Percentiles rank a stretch among this genome's conserved stretches.
Evolutionary conservation across 495 filamentous ascomycete species (phyloP).

Genomic region (Bacidia rubella): DNA sequence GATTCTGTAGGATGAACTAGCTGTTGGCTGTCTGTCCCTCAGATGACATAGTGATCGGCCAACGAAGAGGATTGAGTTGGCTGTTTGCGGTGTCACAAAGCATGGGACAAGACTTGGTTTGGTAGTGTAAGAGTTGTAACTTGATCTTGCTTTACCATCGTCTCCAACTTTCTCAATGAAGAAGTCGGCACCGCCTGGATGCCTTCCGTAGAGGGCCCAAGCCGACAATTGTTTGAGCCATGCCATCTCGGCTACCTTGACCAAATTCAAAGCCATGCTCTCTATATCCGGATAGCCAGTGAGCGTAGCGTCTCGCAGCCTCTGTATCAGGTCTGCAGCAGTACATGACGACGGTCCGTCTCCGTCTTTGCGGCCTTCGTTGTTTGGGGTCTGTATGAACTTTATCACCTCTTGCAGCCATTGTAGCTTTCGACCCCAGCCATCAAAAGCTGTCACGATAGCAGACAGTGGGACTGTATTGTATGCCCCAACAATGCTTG

Average conservation of each 20-base stretch:
- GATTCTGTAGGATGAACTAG: constrained; percentile 17
- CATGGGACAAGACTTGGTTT: constrained; percentile 48
- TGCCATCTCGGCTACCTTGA: constrained; percentile 67
- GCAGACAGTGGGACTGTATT: constrained; percentile 83
- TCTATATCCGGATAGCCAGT: constrained; percentile 87
- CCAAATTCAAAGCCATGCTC: constrained; percentile 52
- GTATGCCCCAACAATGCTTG: constrained; percentile 68
- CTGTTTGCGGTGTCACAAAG: constrained; percentile 64
- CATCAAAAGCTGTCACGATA: constrained; percentile 68
- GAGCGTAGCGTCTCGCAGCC: constrained; percentile 54
- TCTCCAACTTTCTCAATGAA: constrained; percentile 44
- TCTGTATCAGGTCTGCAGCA: constrained; percentile 62
- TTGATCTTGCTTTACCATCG: constrained; percentile 19
- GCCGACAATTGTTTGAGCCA: constrained; percentile 84
- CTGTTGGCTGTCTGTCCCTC: constrained; percentile 33
- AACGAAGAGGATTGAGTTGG: constrained; percentile 77
- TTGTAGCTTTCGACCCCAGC: constrained; percentile 69
- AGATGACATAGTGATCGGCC: constrained; percentile 80
- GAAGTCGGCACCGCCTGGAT: constrained; percentile 71
- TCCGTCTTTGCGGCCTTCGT: constrained; percentile 12
- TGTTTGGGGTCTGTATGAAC: constrained; percentile 40
- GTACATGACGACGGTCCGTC: constrained; percentile 26
- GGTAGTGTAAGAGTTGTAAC: constrained; percentile 38
- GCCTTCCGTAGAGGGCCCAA: constrained; percentile 78
- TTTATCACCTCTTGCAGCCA: constrained; percentile 68